These are phyloP conservation scores for Corchorus olitorius DNA, from an alignment of 345 rosid genomes.

Conservation along the genomic window DNA sequence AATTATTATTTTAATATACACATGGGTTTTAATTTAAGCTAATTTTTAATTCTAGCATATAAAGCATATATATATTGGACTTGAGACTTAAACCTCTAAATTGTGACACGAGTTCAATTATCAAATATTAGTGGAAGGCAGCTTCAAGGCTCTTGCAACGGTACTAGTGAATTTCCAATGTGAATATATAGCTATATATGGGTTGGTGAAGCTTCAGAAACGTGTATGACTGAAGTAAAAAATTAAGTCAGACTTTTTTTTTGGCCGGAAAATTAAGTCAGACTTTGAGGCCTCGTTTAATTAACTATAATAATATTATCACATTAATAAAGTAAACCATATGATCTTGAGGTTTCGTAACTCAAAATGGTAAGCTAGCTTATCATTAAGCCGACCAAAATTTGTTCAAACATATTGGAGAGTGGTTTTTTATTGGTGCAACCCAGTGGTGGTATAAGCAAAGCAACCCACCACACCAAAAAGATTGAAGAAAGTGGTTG, in stretches of 20 bases:
- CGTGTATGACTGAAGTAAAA: background rate
- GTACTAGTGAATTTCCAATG: background rate
- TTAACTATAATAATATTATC: too few species aligned
- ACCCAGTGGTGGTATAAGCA: background rate
- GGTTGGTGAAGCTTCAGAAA: background rate
- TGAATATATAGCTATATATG: background rate
- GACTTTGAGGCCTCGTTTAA: background rate
- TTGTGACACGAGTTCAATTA: conserved; percentile 3
- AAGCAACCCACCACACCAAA: conserved; percentile 6
- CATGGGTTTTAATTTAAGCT: too few species aligned
- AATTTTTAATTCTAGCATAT: too few species aligned
- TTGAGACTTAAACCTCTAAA: background rate
- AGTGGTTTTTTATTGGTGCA: background rate
- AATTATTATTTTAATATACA: too few species aligned
- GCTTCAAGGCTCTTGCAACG: background rate
- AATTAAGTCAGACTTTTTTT: too few species aligned
- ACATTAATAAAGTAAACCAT: conserved; percentile 7
- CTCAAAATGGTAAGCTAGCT: background rate
- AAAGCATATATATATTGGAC: background rate
- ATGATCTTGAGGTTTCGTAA: background rate
- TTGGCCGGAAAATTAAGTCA: background rate
- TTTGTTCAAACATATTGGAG: background rate
- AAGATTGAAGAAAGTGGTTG: background rate
- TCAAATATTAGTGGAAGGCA: background rate
- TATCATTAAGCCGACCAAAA: background rate